A percentile compares a stretch with the other conserved stretches of the same genome.
phyloP scores from a whole-genome alignment of 495 filamentous ascomycete genomes.

The Trichocladium uniseriatum region DNA sequence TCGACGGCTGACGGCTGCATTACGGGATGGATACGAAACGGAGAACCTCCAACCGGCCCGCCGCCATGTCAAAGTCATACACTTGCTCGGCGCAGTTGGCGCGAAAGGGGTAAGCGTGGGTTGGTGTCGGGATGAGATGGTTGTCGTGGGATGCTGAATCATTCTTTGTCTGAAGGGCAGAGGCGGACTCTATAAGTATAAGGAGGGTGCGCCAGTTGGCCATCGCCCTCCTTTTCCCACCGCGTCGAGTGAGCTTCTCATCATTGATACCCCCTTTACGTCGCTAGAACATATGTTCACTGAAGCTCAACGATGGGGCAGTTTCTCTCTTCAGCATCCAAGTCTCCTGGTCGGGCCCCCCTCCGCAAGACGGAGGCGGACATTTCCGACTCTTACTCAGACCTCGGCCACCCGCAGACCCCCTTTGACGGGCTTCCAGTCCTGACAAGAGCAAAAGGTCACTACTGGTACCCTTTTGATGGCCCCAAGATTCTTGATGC shows the following conservation, averaged over 20 bases:
- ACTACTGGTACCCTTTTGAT: conserved; percentile 35
- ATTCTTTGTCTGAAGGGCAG: background rate
- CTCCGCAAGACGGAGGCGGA: background rate
- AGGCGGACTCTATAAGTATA: background rate
- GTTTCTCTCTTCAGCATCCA: background rate
- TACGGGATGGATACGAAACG: background rate
- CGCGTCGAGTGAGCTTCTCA: background rate
- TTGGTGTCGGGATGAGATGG: background rate
- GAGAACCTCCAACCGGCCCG: background rate
- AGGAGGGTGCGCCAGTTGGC: background rate
- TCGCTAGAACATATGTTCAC: too few species aligned
- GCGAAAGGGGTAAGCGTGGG: background rate
- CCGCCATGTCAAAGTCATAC: background rate
- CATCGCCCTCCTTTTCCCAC: background rate
- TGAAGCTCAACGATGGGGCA: conserved; percentile 3
- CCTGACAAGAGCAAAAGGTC: conserved; percentile 18
- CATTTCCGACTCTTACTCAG: background rate
- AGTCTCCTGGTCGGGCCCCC: background rate
- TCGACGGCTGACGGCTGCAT: background rate
- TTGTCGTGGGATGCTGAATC: background rate
- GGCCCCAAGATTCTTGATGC: conserved; percentile 52
- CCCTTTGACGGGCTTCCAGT: background rate
- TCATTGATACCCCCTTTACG: background rate
- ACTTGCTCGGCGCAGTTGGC: background rate
- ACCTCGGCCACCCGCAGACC: background rate